Base-by-base conservation (phyloP, 306 rosid genomes). In the Lathyrus sativus region DNA sequence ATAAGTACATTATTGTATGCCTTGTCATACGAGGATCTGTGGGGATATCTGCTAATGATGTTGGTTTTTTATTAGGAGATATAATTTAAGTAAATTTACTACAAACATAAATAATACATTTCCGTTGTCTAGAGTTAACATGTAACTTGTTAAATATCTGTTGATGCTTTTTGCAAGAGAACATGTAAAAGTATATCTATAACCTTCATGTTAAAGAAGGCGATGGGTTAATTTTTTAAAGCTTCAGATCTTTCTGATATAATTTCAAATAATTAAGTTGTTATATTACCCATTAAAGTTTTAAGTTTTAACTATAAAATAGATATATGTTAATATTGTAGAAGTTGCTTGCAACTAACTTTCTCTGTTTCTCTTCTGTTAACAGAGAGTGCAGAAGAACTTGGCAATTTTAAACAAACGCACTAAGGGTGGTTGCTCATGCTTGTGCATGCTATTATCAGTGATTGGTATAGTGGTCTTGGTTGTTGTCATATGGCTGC, bases 321-420 rank as follows among this genome's bases (percentile, higher is more conserved):
- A 42, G 71, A 11, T 29, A 44, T 65, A 26, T 54, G 60, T 63
- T 41, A 22, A 9, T 65, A 41, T n/a, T 48, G 67, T 65, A 39
- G 17, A 54, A 55, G 55, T 46, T 48, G 72, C 65, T 48, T 62
- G 13, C 70, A 51, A 9, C 69, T 61, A 66, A 68, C 50, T 70
- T 19, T 69, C 43, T 67, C 9, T 28, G 45, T 70, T 46, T 42
- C 15, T 83, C n/a, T 57, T 65, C 68, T 70, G 9, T 68, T 77
- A 82, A 85, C 97, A 93, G 96, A 78, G 99, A 64, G 99, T 93
- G 64, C 95, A 85, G 86, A 93, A 93, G 87, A 86, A 83, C 76
- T 91, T 93, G 87, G 95, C 96, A 53, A 37, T 87, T 67, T 57
- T 93, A 76, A 90, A 90, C 82, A 93, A 90, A 70, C 95, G 95